These are phyloP conservation scores for Globisporangium camurandrum DNA, from an alignment of 352 stramenopile species.

Conservation along the genomic window DNA sequence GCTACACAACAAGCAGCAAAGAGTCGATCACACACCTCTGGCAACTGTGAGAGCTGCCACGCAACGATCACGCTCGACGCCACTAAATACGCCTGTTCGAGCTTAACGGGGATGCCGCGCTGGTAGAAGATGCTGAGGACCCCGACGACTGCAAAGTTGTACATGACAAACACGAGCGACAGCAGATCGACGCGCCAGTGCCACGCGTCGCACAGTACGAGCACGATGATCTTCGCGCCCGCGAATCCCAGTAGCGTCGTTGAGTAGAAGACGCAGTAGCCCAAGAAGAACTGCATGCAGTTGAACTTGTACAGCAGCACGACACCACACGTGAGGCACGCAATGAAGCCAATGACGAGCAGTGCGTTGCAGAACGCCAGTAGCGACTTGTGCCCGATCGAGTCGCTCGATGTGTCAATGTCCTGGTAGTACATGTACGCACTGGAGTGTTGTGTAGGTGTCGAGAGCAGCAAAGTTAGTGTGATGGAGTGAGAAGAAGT, in stretches of 20 bases:
- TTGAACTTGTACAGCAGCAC: constrained; percentile 83
- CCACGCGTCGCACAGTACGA: constrained; percentile 40
- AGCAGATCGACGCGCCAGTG: constrained; percentile 43
- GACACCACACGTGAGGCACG: constrained; percentile 65
- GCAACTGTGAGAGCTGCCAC: constrained; percentile 94
- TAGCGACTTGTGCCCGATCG: constrained; percentile 34
- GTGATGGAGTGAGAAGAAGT: not conserved
- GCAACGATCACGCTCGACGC: constrained; percentile 92
- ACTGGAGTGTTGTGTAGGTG: constrained; percentile 13
- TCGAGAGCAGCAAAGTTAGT: not conserved
- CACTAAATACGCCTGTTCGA: constrained; percentile 91
- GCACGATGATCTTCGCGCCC: constrained; percentile 63
- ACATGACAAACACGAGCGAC: constrained; percentile 70
- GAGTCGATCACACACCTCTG: constrained; percentile 72
- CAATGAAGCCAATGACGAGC: constrained; percentile 76
- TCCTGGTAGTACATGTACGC: constrained; percentile 80
- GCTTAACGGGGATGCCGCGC: constrained; percentile 55
- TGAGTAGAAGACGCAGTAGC: constrained; percentile 77
- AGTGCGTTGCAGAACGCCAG: constrained; percentile 71
- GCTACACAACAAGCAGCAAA: too few relatives aligned
- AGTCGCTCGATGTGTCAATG: constrained; percentile 38
- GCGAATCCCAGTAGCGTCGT: constrained; percentile 58
- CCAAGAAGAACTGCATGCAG: constrained; percentile 63
- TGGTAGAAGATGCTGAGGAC: constrained; percentile 86
- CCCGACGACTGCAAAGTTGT: constrained; percentile 84